Evolutionary conservation across 768 basidiomycete species (phyloP).

Genomic region (Hericium coralloides): DNA sequence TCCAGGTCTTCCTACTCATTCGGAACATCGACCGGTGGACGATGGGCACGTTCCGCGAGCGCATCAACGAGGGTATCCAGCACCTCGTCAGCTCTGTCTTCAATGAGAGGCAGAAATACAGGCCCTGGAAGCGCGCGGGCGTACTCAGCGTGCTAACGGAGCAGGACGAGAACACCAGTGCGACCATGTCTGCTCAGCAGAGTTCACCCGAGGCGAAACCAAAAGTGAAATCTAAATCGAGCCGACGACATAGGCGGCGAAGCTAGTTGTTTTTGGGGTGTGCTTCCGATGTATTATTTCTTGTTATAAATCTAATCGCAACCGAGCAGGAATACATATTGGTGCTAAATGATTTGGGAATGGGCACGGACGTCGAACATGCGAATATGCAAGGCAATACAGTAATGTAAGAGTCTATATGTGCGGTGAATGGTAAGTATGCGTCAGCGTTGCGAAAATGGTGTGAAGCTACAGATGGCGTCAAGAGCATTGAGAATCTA

Average conservation of each 20-base stretch:
- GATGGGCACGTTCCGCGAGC: constrained; percentile 30
- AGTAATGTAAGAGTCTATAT: not conserved
- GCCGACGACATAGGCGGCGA: too few species aligned
- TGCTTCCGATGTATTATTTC: too few species aligned
- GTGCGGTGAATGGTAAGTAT: not conserved
- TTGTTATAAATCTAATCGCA: too few species aligned
- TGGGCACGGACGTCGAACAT: too few species aligned
- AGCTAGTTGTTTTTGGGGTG: too few species aligned
- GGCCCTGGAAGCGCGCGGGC: constrained; percentile 42
- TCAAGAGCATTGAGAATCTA: not conserved
- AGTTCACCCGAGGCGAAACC: constrained; percentile 1
- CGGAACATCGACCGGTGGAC: constrained; percentile 49
- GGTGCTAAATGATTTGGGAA: too few species aligned
- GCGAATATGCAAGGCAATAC: not conserved
- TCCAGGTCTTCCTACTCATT: constrained; percentile 41
- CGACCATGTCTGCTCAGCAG: constrained; percentile 3
- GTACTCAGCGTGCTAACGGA: constrained; percentile 8
- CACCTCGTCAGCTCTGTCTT: constrained; percentile 27
- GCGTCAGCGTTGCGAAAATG: too few species aligned
- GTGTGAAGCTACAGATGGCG: not conserved
- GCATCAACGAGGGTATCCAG: constrained; percentile 31
- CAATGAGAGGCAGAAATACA: constrained; percentile 24
- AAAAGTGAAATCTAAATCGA: not conserved
- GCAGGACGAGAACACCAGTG: constrained; percentile 29
- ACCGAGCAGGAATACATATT: too few species aligned